Base-by-base conservation (phyloP, 352 stramenopile species). In the Globisporangium viniferum region DNA sequence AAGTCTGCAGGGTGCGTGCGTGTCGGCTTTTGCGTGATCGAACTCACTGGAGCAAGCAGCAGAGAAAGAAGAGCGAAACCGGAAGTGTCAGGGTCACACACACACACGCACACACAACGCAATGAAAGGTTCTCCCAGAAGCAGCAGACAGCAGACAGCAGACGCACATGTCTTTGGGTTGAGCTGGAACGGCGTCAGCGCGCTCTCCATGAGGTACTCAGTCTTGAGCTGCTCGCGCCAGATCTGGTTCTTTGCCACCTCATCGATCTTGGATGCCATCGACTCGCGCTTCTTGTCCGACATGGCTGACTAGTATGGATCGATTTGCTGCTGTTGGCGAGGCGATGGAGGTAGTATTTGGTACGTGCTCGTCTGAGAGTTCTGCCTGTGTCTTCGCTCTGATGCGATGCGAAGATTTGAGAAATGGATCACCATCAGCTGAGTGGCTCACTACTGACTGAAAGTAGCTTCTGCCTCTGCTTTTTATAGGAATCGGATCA, bases 151-250 rank as follows among this genome's bases (percentile, higher is more conserved):
- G 35, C 31, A 33, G 31, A n/a, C 5, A 49, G 39, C 15, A 7
- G 10, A 67, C 79, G 60, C 78, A 95, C 87, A 48, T 10, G 82
- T 93, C 55, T 92, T 95, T 5, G 86, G 85, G 65, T 95, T 95
- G 68, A 93, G 77, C 69, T 95, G 87, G 72, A 95, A 95, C 5
- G 81, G 80, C 24, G 87, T 95, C 5, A 92, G 72, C 20, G 76
- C 70, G 51, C 85, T 85, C 66, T 95, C 87, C 73, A 89, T 84
- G 62, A 83, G 70, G 71, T 93, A 92, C 59, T 95, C 87, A 39
- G 86, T 92, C 69, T 90, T 90, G 64, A 95, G 80, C 58, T 93
- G 87, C 69, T 95, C 87, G n/a, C 87, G 85, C 85, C 85, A 95
- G 73, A 95, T 95, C 77, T 95, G 87, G 69, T 95, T 95, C 60